Evolutionary conservation across 352 stramenopile species (phyloP).

Genomic region (Phytopythium boreale): DNA sequence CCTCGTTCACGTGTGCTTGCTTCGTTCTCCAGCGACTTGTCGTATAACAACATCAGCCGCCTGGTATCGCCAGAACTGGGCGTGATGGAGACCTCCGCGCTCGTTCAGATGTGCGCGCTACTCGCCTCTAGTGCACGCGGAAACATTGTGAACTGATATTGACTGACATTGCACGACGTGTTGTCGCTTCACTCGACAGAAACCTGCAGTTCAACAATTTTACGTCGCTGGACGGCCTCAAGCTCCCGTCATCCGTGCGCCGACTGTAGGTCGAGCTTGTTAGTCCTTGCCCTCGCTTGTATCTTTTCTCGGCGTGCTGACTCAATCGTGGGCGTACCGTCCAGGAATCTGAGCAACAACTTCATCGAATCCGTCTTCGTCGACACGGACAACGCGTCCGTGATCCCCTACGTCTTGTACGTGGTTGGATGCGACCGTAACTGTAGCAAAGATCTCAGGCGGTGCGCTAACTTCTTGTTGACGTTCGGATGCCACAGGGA

Average conservation of each 20-base stretch:
- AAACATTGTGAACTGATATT: neutral
- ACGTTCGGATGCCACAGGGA: constrained; percentile 8
- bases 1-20: neutral
- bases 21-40: constrained; percentile 2
- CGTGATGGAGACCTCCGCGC: constrained; percentile 1
- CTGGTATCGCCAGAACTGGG: neutral
- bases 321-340: neutral
- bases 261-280: neutral
- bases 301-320: neutral
- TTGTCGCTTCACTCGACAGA: neutral
- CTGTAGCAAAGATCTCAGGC: neutral
- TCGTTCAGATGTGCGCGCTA: neutral
- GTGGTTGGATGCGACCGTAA: neutral
- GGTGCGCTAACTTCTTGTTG: neutral
- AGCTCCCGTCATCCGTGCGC: neutral
- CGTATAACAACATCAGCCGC: constrained; percentile 2
- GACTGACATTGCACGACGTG: neutral
- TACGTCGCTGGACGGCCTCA: constrained; percentile 1
- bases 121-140: neutral
- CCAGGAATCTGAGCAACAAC: constrained; percentile 6
- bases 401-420: constrained; percentile 1
- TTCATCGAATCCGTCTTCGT: neutral
- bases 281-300: neutral
- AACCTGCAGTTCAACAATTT: constrained; percentile 4
- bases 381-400: neutral